phyloP scores from a whole-genome alignment of 2,329 filamentous ascomycete genomes.

The Sphaerulina musiva region DNA sequence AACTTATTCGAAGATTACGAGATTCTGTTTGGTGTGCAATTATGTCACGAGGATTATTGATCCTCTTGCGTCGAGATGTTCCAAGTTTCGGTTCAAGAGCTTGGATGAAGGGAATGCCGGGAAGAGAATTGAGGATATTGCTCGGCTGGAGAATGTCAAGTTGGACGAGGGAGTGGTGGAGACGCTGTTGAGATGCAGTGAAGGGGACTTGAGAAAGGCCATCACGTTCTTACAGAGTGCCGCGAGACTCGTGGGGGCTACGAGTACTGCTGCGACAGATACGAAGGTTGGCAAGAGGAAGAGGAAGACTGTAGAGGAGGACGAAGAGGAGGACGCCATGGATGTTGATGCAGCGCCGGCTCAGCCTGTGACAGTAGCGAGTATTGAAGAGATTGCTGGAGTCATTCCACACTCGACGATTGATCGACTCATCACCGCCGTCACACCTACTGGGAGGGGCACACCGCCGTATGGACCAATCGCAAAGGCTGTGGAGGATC shows the following conservation, averaged over 20 bases:
- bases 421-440: constrained; percentile 61
- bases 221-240: constrained; percentile 95
- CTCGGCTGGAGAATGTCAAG: constrained; percentile 65
- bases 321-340: constrained; percentile 48
- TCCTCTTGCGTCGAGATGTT: constrained; percentile 84
- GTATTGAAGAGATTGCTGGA: constrained; percentile 90
- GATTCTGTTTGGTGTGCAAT: constrained; percentile 97
- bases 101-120: constrained; percentile 80
- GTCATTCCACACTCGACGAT: constrained; percentile 77
- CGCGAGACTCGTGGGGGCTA: constrained; percentile 74
- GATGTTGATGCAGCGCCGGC: constrained; percentile 36
- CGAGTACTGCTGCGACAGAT: constrained; percentile 27
- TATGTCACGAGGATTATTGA: constrained; percentile 98
- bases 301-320: constrained; percentile 54
- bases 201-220: constrained; percentile 90
- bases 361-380: constrained; percentile 61
- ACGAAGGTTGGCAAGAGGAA: constrained; percentile 31
- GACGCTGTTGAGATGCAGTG: constrained; percentile 76
- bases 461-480: constrained; percentile 61
- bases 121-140: constrained; percentile 74
- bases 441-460: constrained; percentile 58
- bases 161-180: constrained; percentile 75
- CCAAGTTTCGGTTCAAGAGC: constrained; percentile 96
- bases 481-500: constrained; percentile 73
- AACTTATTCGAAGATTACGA: constrained; percentile 90